Base-by-base conservation (phyloP, 345 rosid species). In the Theobroma cacao region DNA sequence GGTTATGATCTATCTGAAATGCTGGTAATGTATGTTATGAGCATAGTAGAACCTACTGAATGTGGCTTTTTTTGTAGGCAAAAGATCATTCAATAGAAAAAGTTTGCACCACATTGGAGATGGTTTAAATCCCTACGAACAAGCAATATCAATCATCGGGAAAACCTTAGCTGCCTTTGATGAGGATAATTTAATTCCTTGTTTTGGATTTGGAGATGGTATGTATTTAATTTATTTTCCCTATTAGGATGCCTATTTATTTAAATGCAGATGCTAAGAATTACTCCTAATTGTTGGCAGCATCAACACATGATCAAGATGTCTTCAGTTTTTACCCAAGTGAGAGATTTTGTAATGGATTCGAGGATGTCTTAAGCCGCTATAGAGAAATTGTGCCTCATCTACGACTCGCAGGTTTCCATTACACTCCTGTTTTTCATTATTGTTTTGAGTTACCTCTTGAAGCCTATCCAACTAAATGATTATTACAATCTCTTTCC, bases 181-280 rank as follows among this genome's bases (percentile, higher is more conserved):
- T 22, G 99, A 96, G 75, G 99, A 96, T 78, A 96, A 94, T 81
- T 74, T 88, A 81, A 94, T 96, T 87, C 99, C 99, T 0, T 96
- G 99, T 81, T 96, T 75, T 43, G 99, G 99, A 75, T 96, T 96
- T 79, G 99, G 99, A 79, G 99, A 96, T 84, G 97, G 98, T 96
- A 85, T 24, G 62, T 22, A 64, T 52, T 50, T 81, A 20, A 18
- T 58, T 55, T 62, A 13, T 3, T 79, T 68, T 59, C 1, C 36
- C 22, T 75, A 13, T 36, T 1, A 40, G 9, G 47, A 69, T 48
- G 80, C 47, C 68, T 30, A 61, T 71, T 22, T 58, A 20, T 47
- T 40, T 36, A 36, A 68, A 56, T 75, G 17, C 34, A 52, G 20
- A 31, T 78, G 75, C 74, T 79, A 77, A 81, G 41, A 26, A 31